These are phyloP conservation scores for Entoloma clypeatum DNA, from an alignment of 1,284 basidiomycete genomes.

Conservation along the genomic window DNA sequence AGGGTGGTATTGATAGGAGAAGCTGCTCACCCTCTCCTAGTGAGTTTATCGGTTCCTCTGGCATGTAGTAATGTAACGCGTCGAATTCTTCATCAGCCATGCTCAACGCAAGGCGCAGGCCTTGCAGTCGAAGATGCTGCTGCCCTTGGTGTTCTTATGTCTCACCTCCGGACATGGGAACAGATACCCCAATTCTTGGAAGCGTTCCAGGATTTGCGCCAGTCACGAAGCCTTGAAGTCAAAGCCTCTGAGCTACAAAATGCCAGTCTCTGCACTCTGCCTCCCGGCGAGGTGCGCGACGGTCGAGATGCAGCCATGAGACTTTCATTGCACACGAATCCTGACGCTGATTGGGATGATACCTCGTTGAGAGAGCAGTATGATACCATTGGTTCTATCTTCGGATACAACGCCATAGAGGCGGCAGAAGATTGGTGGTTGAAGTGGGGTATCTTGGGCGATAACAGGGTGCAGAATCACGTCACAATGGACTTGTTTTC, in stretches of 20 bases:
- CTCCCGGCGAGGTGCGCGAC: slow-evolving; percentile 35
- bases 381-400: slow-evolving; percentile 40
- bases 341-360: slow-evolving; percentile 25
- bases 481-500: slow-evolving; percentile 18
- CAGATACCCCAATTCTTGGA: slow-evolving; percentile 50
- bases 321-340: slow-evolving; percentile 22
- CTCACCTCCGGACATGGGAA: slow-evolving; percentile 44
- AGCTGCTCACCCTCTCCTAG: slow-evolving; percentile 51
- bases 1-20: slow-evolving; percentile 47
- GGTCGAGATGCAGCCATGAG: slow-evolving; percentile 41
- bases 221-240: slow-evolving; percentile 37
- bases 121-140: slow-evolving; percentile 58
- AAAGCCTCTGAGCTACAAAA: slow-evolving; percentile 37
- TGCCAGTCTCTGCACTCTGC: slow-evolving; percentile 37
- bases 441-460: slow-evolving; percentile 38
- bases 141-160: slow-evolving; percentile 55
- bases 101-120: slow-evolving; percentile 46
- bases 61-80: slow-evolving; percentile 14
- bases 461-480: slow-evolving; percentile 18
- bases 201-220: slow-evolving; percentile 50
- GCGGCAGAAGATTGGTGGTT: slow-evolving; percentile 47
- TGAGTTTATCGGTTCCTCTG: slow-evolving; percentile 22
- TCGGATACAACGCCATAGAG: slow-evolving; percentile 42
- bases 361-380: slow-evolving; percentile 34
- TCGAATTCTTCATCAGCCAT: slow-evolving; percentile 35